phyloP scores from a whole-genome alignment of 129 eudicot genomes.

The Helichrysum umbraculigerum region DNA sequence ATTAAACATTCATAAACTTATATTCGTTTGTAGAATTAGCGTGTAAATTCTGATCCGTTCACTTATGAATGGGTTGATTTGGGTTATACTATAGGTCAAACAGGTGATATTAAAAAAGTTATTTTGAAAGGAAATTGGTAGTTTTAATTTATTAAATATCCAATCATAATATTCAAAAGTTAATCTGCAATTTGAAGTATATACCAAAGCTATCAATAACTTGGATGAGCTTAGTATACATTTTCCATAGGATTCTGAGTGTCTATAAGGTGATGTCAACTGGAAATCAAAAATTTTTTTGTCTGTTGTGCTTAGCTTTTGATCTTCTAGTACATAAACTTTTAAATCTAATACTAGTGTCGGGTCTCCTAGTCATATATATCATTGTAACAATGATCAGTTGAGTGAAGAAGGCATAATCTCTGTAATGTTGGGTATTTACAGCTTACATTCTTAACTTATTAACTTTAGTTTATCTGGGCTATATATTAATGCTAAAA shows the following conservation, averaged over 20 bases:
- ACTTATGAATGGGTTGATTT: not conserved
- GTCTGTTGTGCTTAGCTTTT: conserved; percentile 23
- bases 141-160: not conserved
- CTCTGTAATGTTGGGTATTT: not conserved
- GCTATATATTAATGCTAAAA: not conserved
- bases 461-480: not conserved
- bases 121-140: not conserved
- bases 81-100: not conserved
- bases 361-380: conserved; percentile 11
- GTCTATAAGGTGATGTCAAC: not conserved
- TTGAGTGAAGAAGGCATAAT: conserved; percentile 3
- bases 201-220: not conserved
- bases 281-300: not conserved
- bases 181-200: too few relatives aligned
- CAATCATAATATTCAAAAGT: not conserved
- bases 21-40: not conserved
- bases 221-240: conserved; percentile 61
- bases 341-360: not conserved
- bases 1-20: not conserved
- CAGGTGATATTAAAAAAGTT: too few relatives aligned
- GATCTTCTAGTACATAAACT: not conserved
- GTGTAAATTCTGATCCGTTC: not conserved
- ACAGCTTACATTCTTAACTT: not conserved
- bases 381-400: conserved; percentile 1
- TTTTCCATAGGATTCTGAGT: conserved; percentile 28